Conservation (phyloP, 768 basidiomycete species). For the Dacryopinax primogenitus region DNA sequence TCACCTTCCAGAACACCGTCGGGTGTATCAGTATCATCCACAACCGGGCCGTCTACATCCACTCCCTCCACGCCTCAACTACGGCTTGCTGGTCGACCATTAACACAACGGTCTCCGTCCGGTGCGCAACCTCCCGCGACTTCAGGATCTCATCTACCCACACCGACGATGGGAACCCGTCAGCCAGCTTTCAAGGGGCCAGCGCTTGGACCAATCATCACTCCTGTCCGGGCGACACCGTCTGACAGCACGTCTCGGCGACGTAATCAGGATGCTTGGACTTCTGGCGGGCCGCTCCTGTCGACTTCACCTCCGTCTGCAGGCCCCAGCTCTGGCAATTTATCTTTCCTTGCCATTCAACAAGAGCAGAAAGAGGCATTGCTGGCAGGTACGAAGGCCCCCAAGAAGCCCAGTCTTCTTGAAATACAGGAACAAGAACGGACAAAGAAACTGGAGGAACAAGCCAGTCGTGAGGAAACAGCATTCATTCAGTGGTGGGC, state of each 20-base stretch:
- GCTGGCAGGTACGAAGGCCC: conserved; percentile 31
- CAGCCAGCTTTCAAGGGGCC: background rate
- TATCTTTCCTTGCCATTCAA: conserved; percentile 79
- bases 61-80: conserved; percentile 16
- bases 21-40: conserved; percentile 15
- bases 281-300: conserved; percentile 18
- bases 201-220: conserved; percentile 49
- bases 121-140: conserved; percentile 16
- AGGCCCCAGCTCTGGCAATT: conserved; percentile 16
- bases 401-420: conserved; percentile 49
- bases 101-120: conserved; percentile 23
- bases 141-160: background rate
- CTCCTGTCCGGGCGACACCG: conserved; percentile 40
- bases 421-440: conserved; percentile 83
- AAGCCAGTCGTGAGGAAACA: conserved; percentile 38
- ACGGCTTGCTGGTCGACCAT: conserved; percentile 18
- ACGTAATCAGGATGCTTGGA: conserved; percentile 43
- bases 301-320: conserved; percentile 22
- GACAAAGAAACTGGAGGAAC: conserved; percentile 32
- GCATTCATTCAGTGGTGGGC: conserved; percentile 87
- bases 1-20: conserved; percentile 11
- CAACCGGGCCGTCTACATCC: conserved; percentile 13
- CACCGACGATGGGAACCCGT: background rate
- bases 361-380: conserved; percentile 46
- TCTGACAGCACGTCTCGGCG: conserved; percentile 14